phyloP scores from a whole-genome alignment of 1,139 yeast genomes.

The Sugiyamaella pinicola region DNA sequence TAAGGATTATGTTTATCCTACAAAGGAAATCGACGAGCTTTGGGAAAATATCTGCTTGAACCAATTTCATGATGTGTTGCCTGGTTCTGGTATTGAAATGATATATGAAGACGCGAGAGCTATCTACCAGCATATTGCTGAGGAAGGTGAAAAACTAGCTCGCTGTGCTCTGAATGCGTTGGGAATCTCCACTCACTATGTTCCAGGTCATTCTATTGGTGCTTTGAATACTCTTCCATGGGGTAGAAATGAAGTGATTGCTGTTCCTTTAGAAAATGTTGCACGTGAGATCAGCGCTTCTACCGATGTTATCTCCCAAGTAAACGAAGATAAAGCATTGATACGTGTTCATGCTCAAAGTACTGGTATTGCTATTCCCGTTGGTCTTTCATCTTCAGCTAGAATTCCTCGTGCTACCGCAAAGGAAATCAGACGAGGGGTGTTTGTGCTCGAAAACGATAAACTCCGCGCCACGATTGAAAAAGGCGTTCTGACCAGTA shows the following conservation, averaged over 20 bases:
- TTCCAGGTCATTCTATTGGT: constrained; percentile 27
- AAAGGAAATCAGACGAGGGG: constrained; percentile 44
- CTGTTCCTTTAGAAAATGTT: constrained; percentile 37
- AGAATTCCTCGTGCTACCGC: constrained; percentile 37
- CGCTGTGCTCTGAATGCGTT: constrained; percentile 53
- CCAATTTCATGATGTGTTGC: constrained; percentile 95
- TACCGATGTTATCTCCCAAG: constrained; percentile 13
- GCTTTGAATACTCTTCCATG: constrained; percentile 69
- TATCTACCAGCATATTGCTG: constrained; percentile 62
- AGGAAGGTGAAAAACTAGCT: constrained; percentile 56
- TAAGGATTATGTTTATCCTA: constrained; percentile 67
- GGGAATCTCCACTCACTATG: constrained; percentile 37
- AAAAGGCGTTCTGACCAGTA: constrained; percentile 67
- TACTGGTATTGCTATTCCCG: constrained; percentile 27
- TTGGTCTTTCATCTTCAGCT: constrained; percentile 10
- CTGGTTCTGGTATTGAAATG: constrained; percentile 94
- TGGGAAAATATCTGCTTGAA: constrained; percentile 91
- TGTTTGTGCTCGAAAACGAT: constrained; percentile 59
- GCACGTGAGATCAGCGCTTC: constrained; percentile 5
- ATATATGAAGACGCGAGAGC: constrained; percentile 94
- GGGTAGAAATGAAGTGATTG: constrained; percentile 60
- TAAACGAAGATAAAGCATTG: constrained; percentile 18
- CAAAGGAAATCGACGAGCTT: constrained; percentile 60
- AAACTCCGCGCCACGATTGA: constrained; percentile 60
- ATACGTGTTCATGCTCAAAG: constrained; percentile 23